Evolutionary conservation across 2,329 filamentous ascomycete genomes (phyloP).

Genomic region (Penicillium decumbens): DNA sequence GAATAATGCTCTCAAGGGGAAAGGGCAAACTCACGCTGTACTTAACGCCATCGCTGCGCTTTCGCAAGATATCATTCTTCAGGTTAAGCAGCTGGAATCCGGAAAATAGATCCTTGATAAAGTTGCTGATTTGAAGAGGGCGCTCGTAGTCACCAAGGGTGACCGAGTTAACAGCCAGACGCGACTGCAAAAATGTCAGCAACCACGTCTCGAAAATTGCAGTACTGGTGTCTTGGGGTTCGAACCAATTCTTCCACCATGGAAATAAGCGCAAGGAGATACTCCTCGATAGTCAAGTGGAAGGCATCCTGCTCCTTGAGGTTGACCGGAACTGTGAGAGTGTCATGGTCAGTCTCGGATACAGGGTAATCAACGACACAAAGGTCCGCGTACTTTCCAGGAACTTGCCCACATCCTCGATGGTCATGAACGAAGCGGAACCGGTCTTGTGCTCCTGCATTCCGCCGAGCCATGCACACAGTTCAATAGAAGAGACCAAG

Average conservation of each 20-base stretch:
- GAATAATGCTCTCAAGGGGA: neutral
- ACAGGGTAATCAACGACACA: constrained; percentile 5
- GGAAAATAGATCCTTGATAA: constrained; percentile 91
- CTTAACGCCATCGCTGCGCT: constrained; percentile 88
- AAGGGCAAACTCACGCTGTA: constrained; percentile 58
- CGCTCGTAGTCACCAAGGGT: constrained; percentile 83
- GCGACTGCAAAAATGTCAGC: constrained; percentile 48
- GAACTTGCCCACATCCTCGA: constrained; percentile 78
- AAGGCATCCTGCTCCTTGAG: constrained; percentile 85
- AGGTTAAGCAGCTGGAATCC: constrained; percentile 96
- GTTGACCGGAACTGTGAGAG: constrained; percentile 71
- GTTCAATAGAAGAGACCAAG: constrained; percentile 57
- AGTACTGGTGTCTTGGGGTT: neutral
- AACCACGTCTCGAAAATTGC: neutral
- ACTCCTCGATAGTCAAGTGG: constrained; percentile 96
- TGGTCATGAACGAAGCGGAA: constrained; percentile 69
- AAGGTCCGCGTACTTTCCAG: constrained; percentile 59
- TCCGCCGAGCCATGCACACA: constrained; percentile 76
- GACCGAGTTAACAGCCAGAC: constrained; percentile 89
- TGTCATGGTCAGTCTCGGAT: neutral
- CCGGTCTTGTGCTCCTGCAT: constrained; percentile 54
- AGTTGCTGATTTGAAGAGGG: constrained; percentile 80
- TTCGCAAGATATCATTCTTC: constrained; percentile 88
- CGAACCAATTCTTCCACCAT: constrained; percentile 79
- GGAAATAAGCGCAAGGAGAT: constrained; percentile 79